These are phyloP conservation scores for Endoconidiophora polonica DNA, from an alignment of 2,329 filamentous ascomycete species.

Conservation along the genomic window DNA sequence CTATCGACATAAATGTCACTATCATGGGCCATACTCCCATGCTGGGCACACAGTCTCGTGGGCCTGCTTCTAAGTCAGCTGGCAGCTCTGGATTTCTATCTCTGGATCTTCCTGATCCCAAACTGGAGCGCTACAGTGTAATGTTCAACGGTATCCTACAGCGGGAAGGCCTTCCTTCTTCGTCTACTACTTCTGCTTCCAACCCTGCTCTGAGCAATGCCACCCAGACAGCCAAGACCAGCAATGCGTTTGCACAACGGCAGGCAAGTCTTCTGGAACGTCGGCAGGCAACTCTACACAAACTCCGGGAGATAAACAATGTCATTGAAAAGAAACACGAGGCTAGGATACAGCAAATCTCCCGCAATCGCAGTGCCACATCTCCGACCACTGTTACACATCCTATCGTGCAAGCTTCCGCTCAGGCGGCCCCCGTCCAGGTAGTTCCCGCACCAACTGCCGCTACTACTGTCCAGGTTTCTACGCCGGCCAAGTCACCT, in stretches of 20 bases:
- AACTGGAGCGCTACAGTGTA: constrained; percentile 79
- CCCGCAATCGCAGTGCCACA: constrained; percentile 10
- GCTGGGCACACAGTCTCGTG: not conserved
- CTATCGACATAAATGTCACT: not conserved
- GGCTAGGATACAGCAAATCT: not conserved
- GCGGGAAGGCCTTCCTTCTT: constrained; percentile 14
- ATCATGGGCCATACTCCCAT: not conserved
- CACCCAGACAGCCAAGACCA: not conserved
- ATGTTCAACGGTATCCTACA: constrained; percentile 74
- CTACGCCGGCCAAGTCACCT: constrained; percentile 22
- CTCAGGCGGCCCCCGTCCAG: not conserved
- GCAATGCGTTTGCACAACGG: constrained; percentile 14
- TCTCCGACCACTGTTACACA: constrained; percentile 5
- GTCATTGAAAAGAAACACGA: constrained; percentile 12
- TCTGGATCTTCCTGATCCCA: constrained; percentile 63
- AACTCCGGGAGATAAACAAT: constrained; percentile 37
- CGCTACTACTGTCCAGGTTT: not conserved
- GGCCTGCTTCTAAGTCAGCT: constrained; percentile 11
- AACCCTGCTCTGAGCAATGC: not conserved
- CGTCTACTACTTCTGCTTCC: not conserved
- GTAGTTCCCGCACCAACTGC: not conserved
- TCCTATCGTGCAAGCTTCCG: constrained; percentile 6
- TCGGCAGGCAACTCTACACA: constrained; percentile 42
- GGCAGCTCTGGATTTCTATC: constrained; percentile 35
- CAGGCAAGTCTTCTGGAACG: constrained; percentile 33